These are phyloP conservation scores for Boletellus emodensis DNA, from an alignment of 768 basidiomycete genomes.

Conservation along the genomic window DNA sequence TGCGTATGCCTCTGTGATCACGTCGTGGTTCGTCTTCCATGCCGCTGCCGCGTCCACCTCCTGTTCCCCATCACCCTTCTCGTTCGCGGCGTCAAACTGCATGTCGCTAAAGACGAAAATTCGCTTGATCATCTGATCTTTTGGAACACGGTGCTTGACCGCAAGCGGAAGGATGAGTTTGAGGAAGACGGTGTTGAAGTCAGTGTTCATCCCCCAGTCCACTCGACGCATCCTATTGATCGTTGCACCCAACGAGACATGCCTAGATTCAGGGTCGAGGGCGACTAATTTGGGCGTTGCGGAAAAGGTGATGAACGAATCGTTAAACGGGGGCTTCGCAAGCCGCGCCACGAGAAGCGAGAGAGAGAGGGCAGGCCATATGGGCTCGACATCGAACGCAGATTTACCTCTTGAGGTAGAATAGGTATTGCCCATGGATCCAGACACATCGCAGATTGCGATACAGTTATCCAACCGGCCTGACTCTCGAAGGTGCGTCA, in stretches of 20 bases:
- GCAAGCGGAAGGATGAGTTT: slow-evolving; percentile 62
- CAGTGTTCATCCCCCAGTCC: slow-evolving; percentile 56
- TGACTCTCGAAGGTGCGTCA: slow-evolving; percentile 48
- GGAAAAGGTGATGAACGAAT: slow-evolving; percentile 70
- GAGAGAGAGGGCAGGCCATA: slow-evolving; percentile 59
- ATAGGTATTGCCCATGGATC: slow-evolving; percentile 54
- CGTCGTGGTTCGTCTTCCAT: slow-evolving; percentile 65
- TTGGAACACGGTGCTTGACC: slow-evolving; percentile 48
- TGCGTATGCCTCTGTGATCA: slow-evolving; percentile 49
- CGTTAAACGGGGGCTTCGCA: slow-evolving; percentile 59
- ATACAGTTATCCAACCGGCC: slow-evolving; percentile 59
- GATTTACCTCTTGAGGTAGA: neutral
- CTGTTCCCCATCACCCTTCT: neutral
- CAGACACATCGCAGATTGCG: slow-evolving; percentile 72
- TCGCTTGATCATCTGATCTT: slow-evolving; percentile 71
- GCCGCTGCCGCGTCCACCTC: slow-evolving; percentile 2
- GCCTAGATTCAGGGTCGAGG: slow-evolving; percentile 38
- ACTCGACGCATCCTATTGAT: slow-evolving; percentile 34
- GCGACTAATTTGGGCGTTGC: slow-evolving; percentile 43
- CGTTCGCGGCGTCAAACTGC: slow-evolving; percentile 54
- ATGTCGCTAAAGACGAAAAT: slow-evolving; percentile 77
- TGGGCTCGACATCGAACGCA: slow-evolving; percentile 36
- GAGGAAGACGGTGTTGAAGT: slow-evolving; percentile 59
- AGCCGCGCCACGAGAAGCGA: slow-evolving; percentile 63
- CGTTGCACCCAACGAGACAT: slow-evolving; percentile 32